Percentiles rank a stretch among this genome's conserved stretches.
Conservation (phyloP, 768 basidiomycete genomes). For the Mycena haematopus region DNA sequence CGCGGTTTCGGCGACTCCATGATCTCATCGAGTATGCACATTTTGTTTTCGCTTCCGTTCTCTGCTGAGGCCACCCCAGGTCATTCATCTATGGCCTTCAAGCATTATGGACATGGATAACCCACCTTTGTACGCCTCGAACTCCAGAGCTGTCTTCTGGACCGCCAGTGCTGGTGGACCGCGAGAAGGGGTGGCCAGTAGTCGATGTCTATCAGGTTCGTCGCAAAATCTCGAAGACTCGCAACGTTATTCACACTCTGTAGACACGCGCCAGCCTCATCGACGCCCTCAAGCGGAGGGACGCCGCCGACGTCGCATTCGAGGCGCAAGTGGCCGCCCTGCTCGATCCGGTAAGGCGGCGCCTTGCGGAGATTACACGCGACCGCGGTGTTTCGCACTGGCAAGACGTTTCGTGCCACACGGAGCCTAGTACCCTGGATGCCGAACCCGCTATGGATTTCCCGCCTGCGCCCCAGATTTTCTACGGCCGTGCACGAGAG, state of each 20-base stretch:
- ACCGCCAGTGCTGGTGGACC: conserved; percentile 2
- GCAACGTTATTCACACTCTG: not conserved
- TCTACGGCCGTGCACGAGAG: conserved; percentile 22
- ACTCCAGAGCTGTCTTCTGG: not conserved
- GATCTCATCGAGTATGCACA: not conserved
- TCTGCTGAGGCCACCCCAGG: conserved; percentile 3
- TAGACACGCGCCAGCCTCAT: conserved; percentile 8
- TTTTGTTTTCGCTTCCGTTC: not conserved
- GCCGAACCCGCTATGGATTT: conserved; percentile 8
- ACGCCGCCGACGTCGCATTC: conserved; percentile 19
- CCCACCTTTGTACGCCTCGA: not conserved
- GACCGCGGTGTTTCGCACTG: not conserved
- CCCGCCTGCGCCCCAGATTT: conserved; percentile 23
- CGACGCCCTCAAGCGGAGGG: conserved; percentile 11
- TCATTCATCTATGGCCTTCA: not conserved
- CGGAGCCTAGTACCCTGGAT: not conserved
- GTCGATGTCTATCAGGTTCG: conserved; percentile 17
- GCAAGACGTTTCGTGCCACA: not conserved
- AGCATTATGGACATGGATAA: not conserved
- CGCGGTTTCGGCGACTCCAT: not conserved
- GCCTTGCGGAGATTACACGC: conserved; percentile 9
- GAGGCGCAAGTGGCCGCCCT: conserved; percentile 13
- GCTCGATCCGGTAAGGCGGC: conserved; percentile 10
- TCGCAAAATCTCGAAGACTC: not conserved
- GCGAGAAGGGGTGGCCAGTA: conserved; percentile 16